These are phyloP conservation scores for Dactylellina sp. DNA, from an alignment of 2,329 filamentous ascomycete genomes.

Conservation along the genomic window DNA sequence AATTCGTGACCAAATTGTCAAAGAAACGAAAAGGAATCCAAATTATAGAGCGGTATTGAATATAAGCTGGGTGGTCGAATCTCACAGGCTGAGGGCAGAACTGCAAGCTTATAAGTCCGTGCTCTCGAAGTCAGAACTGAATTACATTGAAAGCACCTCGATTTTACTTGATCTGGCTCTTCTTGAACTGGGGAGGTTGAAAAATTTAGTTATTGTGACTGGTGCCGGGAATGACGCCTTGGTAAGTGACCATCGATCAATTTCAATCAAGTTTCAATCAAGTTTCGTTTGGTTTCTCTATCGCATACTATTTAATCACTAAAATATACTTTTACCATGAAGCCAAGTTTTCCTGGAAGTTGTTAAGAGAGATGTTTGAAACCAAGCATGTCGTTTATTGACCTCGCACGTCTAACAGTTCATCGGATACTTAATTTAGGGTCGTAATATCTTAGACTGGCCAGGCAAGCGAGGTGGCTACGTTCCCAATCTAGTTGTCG, in stretches of 20 bases:
- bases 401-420: no score
- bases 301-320: no score
- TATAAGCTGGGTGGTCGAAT: not conserved
- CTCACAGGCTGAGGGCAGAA: conserved; percentile 1
- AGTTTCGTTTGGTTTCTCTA: not conserved
- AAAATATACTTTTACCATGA: no score
- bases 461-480: conserved; percentile 14
- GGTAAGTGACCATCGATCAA: not conserved
- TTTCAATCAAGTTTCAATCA: not conserved
- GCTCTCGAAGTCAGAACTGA: not conserved
- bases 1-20: not conserved
- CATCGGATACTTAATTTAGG: not conserved
- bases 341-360: no score
- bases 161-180: not conserved
- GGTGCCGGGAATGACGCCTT: conserved; percentile 7
- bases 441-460: conserved; percentile 4
- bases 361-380: no score
- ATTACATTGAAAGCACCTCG: not conserved
- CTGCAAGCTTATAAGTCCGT: not conserved
- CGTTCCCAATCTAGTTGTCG: conserved; percentile 1
- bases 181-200: not conserved
- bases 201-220: conserved; percentile 21
- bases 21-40: not conserved
- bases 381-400: no score
- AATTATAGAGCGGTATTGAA: conserved; percentile 19